Base-by-base conservation (phyloP, 192 early-diverging fungal species). In the Entomortierella chlamydospora region DNA sequence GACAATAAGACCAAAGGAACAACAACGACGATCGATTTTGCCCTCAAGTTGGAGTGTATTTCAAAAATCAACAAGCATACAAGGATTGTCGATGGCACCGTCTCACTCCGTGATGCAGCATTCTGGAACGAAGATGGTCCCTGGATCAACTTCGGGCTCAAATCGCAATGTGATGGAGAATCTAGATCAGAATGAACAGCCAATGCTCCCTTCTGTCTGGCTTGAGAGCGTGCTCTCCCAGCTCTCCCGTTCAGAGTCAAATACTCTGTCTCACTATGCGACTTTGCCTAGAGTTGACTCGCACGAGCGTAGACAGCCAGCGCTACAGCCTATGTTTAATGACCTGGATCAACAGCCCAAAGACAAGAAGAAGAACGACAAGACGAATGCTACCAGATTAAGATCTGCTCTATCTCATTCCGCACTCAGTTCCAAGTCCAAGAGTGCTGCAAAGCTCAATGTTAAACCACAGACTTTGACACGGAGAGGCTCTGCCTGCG, bases 1-100 rank as follows among this genome's bases (percentile, higher is more conserved):
- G 57, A 79, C 76, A 2, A 64, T 70, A 31, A 68, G 76, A 29
- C 74, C 74, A 18, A 69, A 78, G 47, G 74, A 77, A 37, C 66
- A 70, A 7, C 76, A 70, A 26, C 68, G 76, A 17, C 76, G 76
- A 15, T 79, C 76, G 31, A 61, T 62, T 29, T 41, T 79, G 15
- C 76, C 76, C 20, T 6, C 43, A 6, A 45, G 39, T 25, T 79
- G 76, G 76, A 64, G 49, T 1, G 37, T 70, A 18, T 61, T 70
- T 58, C 33, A 55, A 41, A 78, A 68, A 52, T 23, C 67, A 15
- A 57, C 67, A 4, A 42, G 23, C 9, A 45, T 57, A 15, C 70
- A 63, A 22, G 54, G 31, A n/a, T 47, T 49, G 0, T 39, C 57
- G 17, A 10, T 41, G 26, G 4, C 55, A 23, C 26, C 43, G 29